phyloP scores from a whole-genome alignment of 176 grass and related monocot species.

The Oryza officinalis region DNA sequence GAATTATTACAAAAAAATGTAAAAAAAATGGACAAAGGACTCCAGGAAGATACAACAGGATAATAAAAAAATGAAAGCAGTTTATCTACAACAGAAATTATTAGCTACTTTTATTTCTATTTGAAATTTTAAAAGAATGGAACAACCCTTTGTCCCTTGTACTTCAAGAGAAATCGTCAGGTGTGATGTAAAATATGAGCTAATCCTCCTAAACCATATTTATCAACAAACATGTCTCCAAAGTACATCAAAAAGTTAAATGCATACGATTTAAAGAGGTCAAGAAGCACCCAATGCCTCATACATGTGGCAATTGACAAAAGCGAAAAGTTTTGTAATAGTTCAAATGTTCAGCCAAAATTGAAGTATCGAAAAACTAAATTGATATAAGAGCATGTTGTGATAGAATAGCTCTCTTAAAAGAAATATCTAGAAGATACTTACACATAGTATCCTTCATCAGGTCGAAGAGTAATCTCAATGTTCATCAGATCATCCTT shows the following conservation, averaged over 20 bases:
- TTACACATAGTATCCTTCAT: conserved; percentile 78
- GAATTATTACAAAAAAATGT: too few relatives aligned
- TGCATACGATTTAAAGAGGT: not conserved
- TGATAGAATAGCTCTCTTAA: not conserved
- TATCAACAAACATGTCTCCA: conserved; percentile 4
- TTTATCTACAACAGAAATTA: not conserved
- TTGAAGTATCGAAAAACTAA: not conserved
- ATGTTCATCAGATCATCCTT: conserved; percentile 89
- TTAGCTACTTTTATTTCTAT: not conserved
- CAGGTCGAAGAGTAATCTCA: conserved; percentile 56
- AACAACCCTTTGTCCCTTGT: not conserved
- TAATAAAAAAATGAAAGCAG: not conserved
- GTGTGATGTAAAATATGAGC: not conserved
- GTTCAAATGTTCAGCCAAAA: not conserved
- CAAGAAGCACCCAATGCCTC: not conserved
- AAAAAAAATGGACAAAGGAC: too few relatives aligned
- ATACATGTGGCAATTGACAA: not conserved
- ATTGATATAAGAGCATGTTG: not conserved
- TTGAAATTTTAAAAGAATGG: not conserved
- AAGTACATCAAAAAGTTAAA: not conserved
- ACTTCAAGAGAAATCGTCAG: not conserved
- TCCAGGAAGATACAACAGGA: not conserved
- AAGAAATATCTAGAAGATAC: conserved; percentile 27
- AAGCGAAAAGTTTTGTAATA: not conserved
- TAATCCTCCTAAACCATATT: not conserved